Evolutionary conservation across 1,284 basidiomycete genomes (phyloP), one percentile per base, ranked within the genome.

Genomic region (Fomitopsis betulina): DNA sequence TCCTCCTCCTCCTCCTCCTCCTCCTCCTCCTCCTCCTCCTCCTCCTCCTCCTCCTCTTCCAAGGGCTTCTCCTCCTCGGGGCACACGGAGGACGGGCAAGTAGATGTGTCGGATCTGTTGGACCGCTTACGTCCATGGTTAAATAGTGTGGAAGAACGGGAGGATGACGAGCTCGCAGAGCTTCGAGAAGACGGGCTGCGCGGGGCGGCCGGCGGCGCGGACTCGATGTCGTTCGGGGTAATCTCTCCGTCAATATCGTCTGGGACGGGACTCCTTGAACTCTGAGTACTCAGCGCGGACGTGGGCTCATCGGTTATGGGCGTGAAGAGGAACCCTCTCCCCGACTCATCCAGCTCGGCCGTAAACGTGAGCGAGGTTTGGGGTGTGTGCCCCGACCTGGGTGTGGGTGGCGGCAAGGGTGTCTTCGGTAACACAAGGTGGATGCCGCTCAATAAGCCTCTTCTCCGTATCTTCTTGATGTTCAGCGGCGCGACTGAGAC

Each of bases 401-500:
- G 62, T 9, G 62, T 51, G 56, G 47, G 58, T 61, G 56, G 59
- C 56, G 61, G 68, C 49, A 56, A 59, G 49, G 61, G 70, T 38
- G 65, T 62, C 54, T 59, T 66, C 52, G 66, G 67, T 17, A 72
- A 63, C 54, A 65, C 63, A 7, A 72, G 63, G 55, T 65, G 66
- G 15, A 68, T 61, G 15, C 68, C 66, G 51, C 64, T 70, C 37
- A 68, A 43, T 30, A 72, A 61, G 7, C 65, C 70, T 43, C 66
- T 61, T 32, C 70, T 64, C 4, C 70, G 69, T 54, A 65, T 66
- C 62, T 72, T 72, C 65, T 72, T 72, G 42, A 70, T 64, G 56
- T 63, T 65, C 9, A 65, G 59, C 38, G 67, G 68, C 21, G 65
- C 60, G 37, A 59, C 59, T 33, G 58, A 53, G 27, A 40, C 40